phyloP scores from a whole-genome alignment of 257 asterid genomes.

The Salvia rosmarinus region DNA sequence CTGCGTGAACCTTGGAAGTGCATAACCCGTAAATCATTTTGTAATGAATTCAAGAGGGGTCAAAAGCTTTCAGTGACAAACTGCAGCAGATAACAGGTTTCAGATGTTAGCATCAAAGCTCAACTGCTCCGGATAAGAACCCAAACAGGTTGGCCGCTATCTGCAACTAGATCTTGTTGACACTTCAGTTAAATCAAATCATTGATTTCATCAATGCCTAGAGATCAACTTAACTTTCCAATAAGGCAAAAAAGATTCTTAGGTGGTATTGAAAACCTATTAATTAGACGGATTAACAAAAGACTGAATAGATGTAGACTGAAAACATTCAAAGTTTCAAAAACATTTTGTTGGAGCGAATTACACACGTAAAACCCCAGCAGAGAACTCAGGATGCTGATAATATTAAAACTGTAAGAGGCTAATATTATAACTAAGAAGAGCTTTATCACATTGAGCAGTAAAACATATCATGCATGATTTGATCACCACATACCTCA shows the following conservation, averaged over 20 bases:
- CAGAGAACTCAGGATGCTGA: not conserved
- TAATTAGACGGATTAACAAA: not conserved
- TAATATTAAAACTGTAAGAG: not conserved
- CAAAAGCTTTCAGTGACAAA: not conserved
- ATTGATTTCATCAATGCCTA: not conserved
- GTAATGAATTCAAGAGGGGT: not conserved
- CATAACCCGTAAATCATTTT: conserved; percentile 52
- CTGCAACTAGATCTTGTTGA: not conserved
- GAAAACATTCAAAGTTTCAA: too few species aligned
- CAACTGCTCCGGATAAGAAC: not conserved
- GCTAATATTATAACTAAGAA: too few species aligned
- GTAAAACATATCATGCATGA: not conserved
- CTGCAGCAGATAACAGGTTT: not conserved
- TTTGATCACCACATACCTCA: not conserved
- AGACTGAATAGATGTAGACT: too few species aligned
- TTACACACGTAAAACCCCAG: not conserved
- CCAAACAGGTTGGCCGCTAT: not conserved
- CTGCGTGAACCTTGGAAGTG: conserved; percentile 71
- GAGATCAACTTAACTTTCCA: not conserved
- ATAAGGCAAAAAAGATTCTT: too few species aligned
- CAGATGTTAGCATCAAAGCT: not conserved
- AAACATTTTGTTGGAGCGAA: too few species aligned
- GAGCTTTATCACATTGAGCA: too few species aligned
- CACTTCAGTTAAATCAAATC: not conserved
- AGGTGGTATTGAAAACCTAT: not conserved